Percentiles rank a stretch among this genome's conserved stretches.
Conservation (phyloP, 2,329 filamentous ascomycete species). For the Tolypocladium tropicale region DNA sequence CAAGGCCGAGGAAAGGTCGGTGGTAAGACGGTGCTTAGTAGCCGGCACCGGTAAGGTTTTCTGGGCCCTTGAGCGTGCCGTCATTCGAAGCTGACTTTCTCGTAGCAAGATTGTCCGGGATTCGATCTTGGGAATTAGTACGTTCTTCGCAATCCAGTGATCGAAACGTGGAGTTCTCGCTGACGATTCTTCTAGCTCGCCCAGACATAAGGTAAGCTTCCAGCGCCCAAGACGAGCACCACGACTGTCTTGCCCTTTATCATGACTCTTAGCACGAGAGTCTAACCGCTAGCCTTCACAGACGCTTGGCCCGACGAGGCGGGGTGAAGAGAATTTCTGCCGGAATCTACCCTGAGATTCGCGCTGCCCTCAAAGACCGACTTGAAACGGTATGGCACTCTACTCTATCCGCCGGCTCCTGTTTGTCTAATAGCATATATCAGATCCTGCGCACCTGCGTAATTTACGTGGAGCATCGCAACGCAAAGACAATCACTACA, state of each 20-base stretch:
- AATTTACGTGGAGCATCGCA: slow-evolving; percentile 40
- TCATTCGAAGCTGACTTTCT: background rate
- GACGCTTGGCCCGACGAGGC: slow-evolving; percentile 63
- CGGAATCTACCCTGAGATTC: slow-evolving; percentile 51
- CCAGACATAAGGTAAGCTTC: slow-evolving; percentile 2
- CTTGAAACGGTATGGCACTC: slow-evolving; percentile 33
- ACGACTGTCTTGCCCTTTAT: background rate
- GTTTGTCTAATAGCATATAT: background rate
- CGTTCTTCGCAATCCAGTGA: background rate
- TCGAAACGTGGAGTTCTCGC: background rate
- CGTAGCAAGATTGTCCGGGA: slow-evolving; percentile 9
- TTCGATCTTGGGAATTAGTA: slow-evolving; percentile 7
- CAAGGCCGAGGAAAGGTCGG: background rate
- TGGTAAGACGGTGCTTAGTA: slow-evolving; percentile 2
- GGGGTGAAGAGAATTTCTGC: slow-evolving; percentile 66
- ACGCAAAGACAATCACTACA: slow-evolving; percentile 52
- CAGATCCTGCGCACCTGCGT: slow-evolving; percentile 44
- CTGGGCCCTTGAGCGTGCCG: background rate
- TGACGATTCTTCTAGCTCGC: background rate
- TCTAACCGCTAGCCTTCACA: slow-evolving; percentile 13
- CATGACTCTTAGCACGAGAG: background rate
- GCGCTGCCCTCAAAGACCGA: slow-evolving; percentile 37
- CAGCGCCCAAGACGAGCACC: background rate
- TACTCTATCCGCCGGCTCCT: too few relatives aligned
- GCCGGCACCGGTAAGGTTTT: background rate